Percentiles rank a stretch among this genome's conserved stretches.
Conservation (phyloP, 1,139 yeast species). For the Groenewaldozyma sp. region DNA sequence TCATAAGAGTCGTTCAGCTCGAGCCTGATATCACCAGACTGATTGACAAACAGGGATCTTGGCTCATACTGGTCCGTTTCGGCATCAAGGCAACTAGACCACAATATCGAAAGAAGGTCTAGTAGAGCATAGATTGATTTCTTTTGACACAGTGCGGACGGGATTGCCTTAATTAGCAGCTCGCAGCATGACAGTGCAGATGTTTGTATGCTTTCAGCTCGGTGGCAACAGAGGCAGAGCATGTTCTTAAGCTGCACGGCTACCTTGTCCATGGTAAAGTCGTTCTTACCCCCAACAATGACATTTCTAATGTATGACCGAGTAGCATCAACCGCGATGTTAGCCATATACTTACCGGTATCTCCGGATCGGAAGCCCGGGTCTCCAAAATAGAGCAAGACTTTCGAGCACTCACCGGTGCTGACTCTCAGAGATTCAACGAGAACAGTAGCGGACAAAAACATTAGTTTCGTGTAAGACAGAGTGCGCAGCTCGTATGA, state of each 20-base stretch:
- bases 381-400: conserved; percentile 72
- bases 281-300: conserved; percentile 39
- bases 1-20: conserved; percentile 68
- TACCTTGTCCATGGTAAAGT: conserved; percentile 42
- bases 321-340: conserved; percentile 53
- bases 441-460: conserved; percentile 71
- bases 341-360: conserved; percentile 60
- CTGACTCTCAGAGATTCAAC: conserved; percentile 63
- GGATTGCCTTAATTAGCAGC: conserved; percentile 54
- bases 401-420: conserved; percentile 71
- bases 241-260: conserved; percentile 65
- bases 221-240: conserved; percentile 66
- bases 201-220: conserved; percentile 65
- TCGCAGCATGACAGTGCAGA: conserved; percentile 79
- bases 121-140: conserved; percentile 66
- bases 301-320: conserved; percentile 45
- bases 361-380: conserved; percentile 70
- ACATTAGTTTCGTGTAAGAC: conserved; percentile 78
- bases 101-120: conserved; percentile 69
- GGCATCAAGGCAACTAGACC: conserved; percentile 78
- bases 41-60: conserved; percentile 55
- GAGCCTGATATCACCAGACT: conserved; percentile 44
- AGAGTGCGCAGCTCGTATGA: conserved; percentile 38
- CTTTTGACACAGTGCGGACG: conserved; percentile 72
- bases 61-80: conserved; percentile 84